Percentiles rank a stretch among this genome's conserved stretches.
Conservation (phyloP, 169 alveolate genomes). For the Eimeria falciformis region DNA sequence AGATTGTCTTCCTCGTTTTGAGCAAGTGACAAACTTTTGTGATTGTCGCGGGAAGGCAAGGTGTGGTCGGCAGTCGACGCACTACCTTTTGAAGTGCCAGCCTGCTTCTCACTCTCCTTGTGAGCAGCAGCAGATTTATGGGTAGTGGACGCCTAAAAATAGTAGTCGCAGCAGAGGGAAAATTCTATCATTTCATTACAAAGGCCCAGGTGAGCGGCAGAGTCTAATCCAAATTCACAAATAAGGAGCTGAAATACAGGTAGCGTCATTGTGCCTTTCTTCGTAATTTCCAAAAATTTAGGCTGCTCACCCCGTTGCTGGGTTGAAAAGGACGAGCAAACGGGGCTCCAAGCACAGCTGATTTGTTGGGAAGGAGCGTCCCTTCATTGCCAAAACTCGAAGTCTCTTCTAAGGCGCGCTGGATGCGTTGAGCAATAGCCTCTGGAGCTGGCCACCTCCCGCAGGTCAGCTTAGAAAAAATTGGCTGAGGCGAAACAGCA, state of each 20-base stretch:
- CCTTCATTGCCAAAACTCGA: constrained; percentile 42
- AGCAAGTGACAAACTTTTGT: background rate
- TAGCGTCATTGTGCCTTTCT: background rate
- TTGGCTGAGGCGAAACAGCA: too few relatives aligned
- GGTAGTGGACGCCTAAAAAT: constrained; percentile 17
- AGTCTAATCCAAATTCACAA: too few relatives aligned
- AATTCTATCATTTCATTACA: too few relatives aligned
- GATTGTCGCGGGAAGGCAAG: background rate
- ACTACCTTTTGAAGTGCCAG: background rate
- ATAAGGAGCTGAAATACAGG: background rate
- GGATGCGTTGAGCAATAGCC: constrained; percentile 49
- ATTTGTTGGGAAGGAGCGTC: constrained; percentile 34
- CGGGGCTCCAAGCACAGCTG: background rate
- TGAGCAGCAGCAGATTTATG: background rate
- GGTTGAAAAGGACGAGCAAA: constrained; percentile 7
- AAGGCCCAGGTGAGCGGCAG: too few relatives aligned
- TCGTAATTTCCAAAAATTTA: background rate
- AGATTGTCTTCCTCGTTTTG: background rate
- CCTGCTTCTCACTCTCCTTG: constrained; percentile 4
- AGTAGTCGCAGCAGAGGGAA: too few relatives aligned
- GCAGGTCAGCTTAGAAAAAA: constrained; percentile 65
- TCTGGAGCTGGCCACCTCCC: constrained; percentile 74
- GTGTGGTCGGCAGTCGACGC: background rate
- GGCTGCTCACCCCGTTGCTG: background rate
- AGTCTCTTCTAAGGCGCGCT: constrained; percentile 65